Evolutionary conservation across 495 filamentous ascomycete genomes (phyloP).

Genomic region (Penicillium goetzii): DNA sequence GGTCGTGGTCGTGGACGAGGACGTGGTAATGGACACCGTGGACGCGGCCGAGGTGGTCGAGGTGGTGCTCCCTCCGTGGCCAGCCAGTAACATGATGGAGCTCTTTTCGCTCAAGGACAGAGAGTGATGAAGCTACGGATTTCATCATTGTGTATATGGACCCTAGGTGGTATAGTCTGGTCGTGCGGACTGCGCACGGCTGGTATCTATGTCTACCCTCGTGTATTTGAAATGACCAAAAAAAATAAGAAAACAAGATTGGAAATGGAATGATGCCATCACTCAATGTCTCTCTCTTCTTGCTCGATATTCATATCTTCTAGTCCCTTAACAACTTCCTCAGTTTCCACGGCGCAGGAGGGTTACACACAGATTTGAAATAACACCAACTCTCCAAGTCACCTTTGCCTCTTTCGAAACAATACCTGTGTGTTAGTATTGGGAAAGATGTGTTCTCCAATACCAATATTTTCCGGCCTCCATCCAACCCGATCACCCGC

Average conservation of each 20-base stretch:
- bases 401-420: slow-evolving; percentile 30
- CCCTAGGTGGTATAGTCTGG: background rate
- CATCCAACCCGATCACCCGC: slow-evolving; percentile 17
- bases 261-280: slow-evolving; percentile 14
- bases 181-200: background rate
- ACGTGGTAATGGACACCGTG: slow-evolving; percentile 36
- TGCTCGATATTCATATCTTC: background rate
- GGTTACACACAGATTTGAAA: background rate
- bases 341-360: background rate
- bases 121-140: background rate
- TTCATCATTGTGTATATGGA: slow-evolving; percentile 10
- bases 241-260: slow-evolving; percentile 4
- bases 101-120: background rate
- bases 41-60: slow-evolving; percentile 38
- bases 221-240: background rate
- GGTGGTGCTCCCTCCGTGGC: slow-evolving; percentile 21
- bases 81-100: slow-evolving; percentile 14
- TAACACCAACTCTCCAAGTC: background rate
- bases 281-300: background rate
- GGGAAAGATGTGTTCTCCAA: slow-evolving; percentile 41
- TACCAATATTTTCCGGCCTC: slow-evolving; percentile 33
- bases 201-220: background rate
- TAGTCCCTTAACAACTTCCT: background rate
- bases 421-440: slow-evolving; percentile 30
- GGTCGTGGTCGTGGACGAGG: slow-evolving; percentile 61